phyloP scores from a whole-genome alignment of 345 rosid genomes.

The Leavenworthia alabamica region DNA sequence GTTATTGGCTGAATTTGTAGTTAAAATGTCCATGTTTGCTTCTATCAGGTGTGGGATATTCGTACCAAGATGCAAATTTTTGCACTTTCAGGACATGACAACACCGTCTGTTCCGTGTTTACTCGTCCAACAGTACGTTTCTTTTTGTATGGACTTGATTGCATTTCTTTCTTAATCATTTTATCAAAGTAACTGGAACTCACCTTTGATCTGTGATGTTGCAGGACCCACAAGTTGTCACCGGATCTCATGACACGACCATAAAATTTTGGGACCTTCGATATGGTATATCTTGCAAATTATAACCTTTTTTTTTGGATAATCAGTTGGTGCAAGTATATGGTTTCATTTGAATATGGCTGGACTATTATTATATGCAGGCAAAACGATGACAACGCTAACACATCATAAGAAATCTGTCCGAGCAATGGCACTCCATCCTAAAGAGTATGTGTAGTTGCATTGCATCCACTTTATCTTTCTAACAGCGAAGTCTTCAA shows the following conservation, averaged over 20 bases:
- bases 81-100: conserved; percentile 93
- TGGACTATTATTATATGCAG: conserved; percentile 38
- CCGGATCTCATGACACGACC: conserved; percentile 95
- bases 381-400: conserved; percentile 85
- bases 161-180: background rate
- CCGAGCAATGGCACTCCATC: conserved; percentile 91
- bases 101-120: conserved; percentile 94
- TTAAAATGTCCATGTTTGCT: conserved; percentile 21
- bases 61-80: conserved; percentile 94
- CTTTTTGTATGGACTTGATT: background rate
- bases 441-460: conserved; percentile 60
- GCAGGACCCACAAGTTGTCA: conserved; percentile 98
- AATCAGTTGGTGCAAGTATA: background rate
- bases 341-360: background rate
- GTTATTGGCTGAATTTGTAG: conserved; percentile 13
- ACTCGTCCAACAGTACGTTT: conserved; percentile 73
- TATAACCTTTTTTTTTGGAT: background rate
- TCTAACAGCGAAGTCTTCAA: background rate
- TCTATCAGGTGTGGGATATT: conserved; percentile 88
- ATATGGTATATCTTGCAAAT: conserved; percentile 48
- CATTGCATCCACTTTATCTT: background rate
- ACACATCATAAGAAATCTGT: conserved; percentile 99
- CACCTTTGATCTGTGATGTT: conserved; percentile 21
- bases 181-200: background rate
- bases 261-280: conserved; percentile 98